A percentile compares a stretch with the other conserved stretches of the same genome.
phyloP scores from a whole-genome alignment of 441 rosid genomes.

The Manihot esculenta region DNA sequence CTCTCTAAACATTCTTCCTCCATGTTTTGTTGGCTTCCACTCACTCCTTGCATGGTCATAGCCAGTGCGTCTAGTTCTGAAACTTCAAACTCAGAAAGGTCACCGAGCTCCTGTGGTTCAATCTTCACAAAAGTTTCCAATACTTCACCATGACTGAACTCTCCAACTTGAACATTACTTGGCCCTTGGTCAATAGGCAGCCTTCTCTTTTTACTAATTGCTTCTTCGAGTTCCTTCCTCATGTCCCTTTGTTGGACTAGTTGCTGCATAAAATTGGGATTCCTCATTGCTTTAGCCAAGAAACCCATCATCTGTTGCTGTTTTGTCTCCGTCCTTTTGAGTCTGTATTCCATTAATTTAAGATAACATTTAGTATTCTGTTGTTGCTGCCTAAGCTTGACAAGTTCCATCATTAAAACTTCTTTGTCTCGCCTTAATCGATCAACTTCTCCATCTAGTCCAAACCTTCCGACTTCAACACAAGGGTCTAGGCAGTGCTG shows the following conservation, averaged over 20 bases:
- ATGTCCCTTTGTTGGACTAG: conserved; percentile 49
- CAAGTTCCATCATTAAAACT: conserved; percentile 64
- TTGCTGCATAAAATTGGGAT: conserved; percentile 64
- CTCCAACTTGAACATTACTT: conserved; percentile 24
- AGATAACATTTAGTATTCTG: conserved; percentile 57
- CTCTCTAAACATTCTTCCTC: conserved; percentile 27
- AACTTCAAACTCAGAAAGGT: conserved; percentile 39
- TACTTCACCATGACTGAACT: conserved; percentile 24
- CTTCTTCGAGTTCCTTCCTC: conserved; percentile 62
- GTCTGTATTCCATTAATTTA: conserved; percentile 62
- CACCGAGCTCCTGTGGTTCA: conserved; percentile 44
- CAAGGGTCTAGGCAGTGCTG: conserved; percentile 51
- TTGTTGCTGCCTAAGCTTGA: conserved; percentile 79
- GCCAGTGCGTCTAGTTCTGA: conserved; percentile 49
- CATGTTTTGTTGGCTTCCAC: conserved; percentile 25
- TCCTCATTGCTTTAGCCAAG: conserved; percentile 74
- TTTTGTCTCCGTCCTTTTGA: conserved; percentile 61
- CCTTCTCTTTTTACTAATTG: conserved; percentile 52
- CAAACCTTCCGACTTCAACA: conserved; percentile 76
- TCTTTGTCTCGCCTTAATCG: conserved; percentile 68
- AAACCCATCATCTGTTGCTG: conserved; percentile 80
- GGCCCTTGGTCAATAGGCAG: conserved; percentile 51
- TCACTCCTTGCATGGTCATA: conserved; percentile 47
- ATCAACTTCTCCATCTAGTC: conserved; percentile 65
- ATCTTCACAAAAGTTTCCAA: conserved; percentile 34